Evolutionary conservation across 768 basidiomycete genomes (phyloP), one percentile per base, ranked within the genome.

Genomic region (Lactarius psammicola): DNA sequence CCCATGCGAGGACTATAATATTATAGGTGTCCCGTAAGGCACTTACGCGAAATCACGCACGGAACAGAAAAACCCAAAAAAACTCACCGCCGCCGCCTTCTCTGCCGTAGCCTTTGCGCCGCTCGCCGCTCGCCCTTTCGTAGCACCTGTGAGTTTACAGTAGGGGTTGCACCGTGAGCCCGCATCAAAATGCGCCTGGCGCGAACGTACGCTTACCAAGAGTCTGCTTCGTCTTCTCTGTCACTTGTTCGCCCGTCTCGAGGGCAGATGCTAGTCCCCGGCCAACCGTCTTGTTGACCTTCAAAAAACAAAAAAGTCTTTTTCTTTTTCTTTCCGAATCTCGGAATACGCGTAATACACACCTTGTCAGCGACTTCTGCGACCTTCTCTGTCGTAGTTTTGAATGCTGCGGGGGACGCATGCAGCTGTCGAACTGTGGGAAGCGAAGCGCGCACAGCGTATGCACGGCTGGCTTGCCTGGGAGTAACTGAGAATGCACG

Each of bases 231-330:
- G 66, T 55, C 56, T 68, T 68, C 67, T 68, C 66, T 34, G 68
- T 60, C 38, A 57, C 56, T 36, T 68, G 49, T 34, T 69, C 62
- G 7, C 62, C 68, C 1, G 58, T 60, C 54, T 69, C 68, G 26
- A 68, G 64, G n/a, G 66, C 66, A 7, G 66, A 69, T 20, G 62
- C 66, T 13, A 69, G 59, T 23, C 66, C 66, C 18, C 9, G n/a
- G 11, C 68, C 66, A 11, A 68, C 53, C 6, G 61, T 33, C 66
- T 69, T 69, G 66, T 69, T 69, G 26, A 68, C 36, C 68, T 69
- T 34, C 42, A 23, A 13, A 13, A 5, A n/a, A n/a, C n/a, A n/a
- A n/a, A n/a, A n/a, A 53, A 15, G 23, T 31, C 38, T 34, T 18
- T 26, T 10, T 15, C 36, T 13, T 15, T 38, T 38, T 4, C 7